phyloP scores from a whole-genome alignment of 2,329 filamentous ascomycete species.

The Colletotrichum sp. region DNA sequence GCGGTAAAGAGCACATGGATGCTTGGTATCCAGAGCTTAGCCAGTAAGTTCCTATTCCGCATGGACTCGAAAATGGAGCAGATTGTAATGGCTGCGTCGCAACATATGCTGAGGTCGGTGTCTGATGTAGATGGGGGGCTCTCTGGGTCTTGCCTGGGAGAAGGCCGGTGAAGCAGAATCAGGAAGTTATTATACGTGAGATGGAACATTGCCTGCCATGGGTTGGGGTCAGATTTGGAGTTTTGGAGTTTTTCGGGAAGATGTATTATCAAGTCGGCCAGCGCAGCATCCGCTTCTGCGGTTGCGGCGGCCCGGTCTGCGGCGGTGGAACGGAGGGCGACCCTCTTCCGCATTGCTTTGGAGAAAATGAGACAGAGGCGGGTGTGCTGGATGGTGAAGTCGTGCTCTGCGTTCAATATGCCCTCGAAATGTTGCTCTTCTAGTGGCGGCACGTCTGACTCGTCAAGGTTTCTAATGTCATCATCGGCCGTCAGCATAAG shows the following conservation, averaged over 20 bases:
- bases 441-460: conserved; percentile 53
- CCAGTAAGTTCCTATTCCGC: conserved; percentile 23
- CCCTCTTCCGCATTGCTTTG: conserved; percentile 32
- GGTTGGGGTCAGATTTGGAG: conserved; percentile 23
- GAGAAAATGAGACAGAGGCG: conserved; percentile 56
- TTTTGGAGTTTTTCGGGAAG: conserved; percentile 31
- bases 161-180: conserved; percentile 36
- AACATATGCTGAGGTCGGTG: conserved; percentile 34
- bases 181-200: conserved; percentile 39
- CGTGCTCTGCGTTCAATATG: conserved; percentile 39
- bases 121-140: conserved; percentile 17
- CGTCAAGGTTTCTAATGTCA: conserved; percentile 45
- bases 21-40: conserved; percentile 31
- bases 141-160: conserved; percentile 18
- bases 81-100: conserved; percentile 30
- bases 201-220: conserved; percentile 36
- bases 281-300: conserved; percentile 32
- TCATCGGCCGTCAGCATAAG: neutral
- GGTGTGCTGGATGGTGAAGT: conserved; percentile 53
- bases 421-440: conserved; percentile 49
- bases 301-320: conserved; percentile 30
- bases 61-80: conserved; percentile 34
- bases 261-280: conserved; percentile 32
- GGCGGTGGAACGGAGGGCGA: conserved; percentile 13
- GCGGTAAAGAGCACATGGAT: conserved; percentile 36